These are phyloP conservation scores for Ophiostoma montium DNA, from an alignment of 2,329 filamentous ascomycete species.

Conservation along the genomic window DNA sequence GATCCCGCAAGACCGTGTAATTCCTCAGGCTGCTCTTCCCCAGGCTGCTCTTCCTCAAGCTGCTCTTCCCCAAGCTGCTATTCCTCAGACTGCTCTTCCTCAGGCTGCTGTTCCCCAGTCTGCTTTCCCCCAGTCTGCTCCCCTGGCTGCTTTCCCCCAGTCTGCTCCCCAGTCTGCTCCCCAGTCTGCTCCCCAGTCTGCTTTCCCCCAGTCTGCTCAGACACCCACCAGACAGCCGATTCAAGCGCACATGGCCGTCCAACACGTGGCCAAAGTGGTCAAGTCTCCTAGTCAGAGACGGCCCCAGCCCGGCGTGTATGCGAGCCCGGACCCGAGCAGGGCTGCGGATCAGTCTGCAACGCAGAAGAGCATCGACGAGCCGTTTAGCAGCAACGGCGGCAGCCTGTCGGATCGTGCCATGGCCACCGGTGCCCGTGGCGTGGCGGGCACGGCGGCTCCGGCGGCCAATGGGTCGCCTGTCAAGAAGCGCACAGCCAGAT, in stretches of 20 bases:
- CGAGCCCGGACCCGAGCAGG: background rate
- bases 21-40: too few species aligned
- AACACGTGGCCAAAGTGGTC: constrained; percentile 12
- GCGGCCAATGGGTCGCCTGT: constrained; percentile 2
- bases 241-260: background rate
- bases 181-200: too few species aligned
- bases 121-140: too few species aligned
- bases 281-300: constrained; percentile 14
- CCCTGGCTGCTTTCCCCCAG: too few species aligned
- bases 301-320: constrained; percentile 1
- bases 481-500: constrained; percentile 12
- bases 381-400: background rate
- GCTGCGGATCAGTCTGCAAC: background rate
- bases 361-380: background rate
- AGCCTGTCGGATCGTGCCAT: background rate
- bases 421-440: background rate
- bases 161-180: too few species aligned
- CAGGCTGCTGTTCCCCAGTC: too few species aligned
- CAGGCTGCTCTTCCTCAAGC: too few species aligned
- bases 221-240: background rate
- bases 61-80: too few species aligned
- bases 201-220: background rate
- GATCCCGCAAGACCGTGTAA: too few species aligned
- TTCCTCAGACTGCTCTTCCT: too few species aligned
- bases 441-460: constrained; percentile 1